A percentile compares a stretch with the other conserved stretches of the same genome.
Evolutionary conservation across 2,329 filamentous ascomycete genomes (phyloP).

Genomic region (Xylariaceae sp.): DNA sequence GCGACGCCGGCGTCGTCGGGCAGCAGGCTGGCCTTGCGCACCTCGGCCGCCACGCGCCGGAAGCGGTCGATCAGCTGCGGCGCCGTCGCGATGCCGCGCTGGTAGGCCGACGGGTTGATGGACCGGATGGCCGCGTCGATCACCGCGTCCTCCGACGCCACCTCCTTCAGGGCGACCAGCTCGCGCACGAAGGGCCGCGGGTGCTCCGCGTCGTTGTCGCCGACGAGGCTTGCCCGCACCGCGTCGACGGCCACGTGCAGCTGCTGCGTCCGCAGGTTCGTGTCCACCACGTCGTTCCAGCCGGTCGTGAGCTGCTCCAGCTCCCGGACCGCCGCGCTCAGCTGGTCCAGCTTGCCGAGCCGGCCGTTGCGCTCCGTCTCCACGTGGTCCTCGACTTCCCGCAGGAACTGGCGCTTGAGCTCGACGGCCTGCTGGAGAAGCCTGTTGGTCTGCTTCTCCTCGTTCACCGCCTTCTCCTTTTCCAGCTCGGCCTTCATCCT

Average conservation of each 20-base stretch:
- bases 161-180: constrained; percentile 89
- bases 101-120: constrained; percentile 89
- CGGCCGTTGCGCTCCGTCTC: constrained; percentile 84
- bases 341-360: constrained; percentile 74
- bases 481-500: constrained; percentile 74
- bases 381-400: constrained; percentile 71
- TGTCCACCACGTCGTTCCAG: constrained; percentile 86
- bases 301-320: constrained; percentile 81
- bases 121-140: constrained; percentile 93
- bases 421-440: constrained; percentile 85
- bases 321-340: constrained; percentile 69
- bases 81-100: constrained; percentile 76
- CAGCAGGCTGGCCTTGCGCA: constrained; percentile 86
- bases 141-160: constrained; percentile 74
- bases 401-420: constrained; percentile 76
- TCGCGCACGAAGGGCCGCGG: constrained; percentile 86
- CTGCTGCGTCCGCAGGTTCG: constrained; percentile 89
- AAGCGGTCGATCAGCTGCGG: constrained; percentile 91
- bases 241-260: constrained; percentile 93
- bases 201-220: constrained; percentile 62
- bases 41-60: constrained; percentile 83
- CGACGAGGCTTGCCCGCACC: constrained; percentile 74
- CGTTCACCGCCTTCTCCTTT: constrained; percentile 69
- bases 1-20: constrained; percentile 92
- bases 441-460: constrained; percentile 75